phyloP scores from a whole-genome alignment of 352 stramenopile genomes.

The Phytophthora hybrid region DNA sequence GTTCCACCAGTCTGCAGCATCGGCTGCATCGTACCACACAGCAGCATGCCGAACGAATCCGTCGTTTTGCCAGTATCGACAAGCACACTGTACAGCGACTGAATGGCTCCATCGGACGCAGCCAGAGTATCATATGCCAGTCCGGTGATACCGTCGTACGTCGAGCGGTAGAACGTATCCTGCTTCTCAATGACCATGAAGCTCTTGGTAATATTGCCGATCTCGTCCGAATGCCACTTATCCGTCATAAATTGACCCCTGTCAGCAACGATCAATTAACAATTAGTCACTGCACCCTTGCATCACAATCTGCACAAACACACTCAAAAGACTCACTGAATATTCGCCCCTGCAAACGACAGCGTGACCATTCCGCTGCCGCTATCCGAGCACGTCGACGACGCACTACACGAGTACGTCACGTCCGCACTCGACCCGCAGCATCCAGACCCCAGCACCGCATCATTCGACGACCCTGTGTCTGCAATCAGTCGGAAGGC shows the following conservation, averaged over 20 bases:
- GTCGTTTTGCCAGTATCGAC: slow-evolving; percentile 46
- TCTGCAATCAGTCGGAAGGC: slow-evolving; percentile 81
- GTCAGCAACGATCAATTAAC: neutral
- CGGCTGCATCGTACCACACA: slow-evolving; percentile 84
- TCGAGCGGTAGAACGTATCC: slow-evolving; percentile 75
- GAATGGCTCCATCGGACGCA: slow-evolving; percentile 49
- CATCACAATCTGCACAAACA: neutral
- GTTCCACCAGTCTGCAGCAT: slow-evolving; percentile 48
- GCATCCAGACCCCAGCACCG: slow-evolving; percentile 68
- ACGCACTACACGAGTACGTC: slow-evolving; percentile 74
- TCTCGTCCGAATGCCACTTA: slow-evolving; percentile 64
- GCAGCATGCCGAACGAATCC: slow-evolving; percentile 78
- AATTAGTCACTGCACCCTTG: neutral
- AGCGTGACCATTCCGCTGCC: slow-evolving; percentile 44
- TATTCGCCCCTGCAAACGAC: slow-evolving; percentile 69
- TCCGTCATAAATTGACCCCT: slow-evolving; percentile 81
- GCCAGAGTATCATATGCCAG: slow-evolving; percentile 70
- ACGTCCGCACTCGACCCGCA: slow-evolving; percentile 54
- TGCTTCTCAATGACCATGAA: slow-evolving; percentile 84
- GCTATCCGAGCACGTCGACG: slow-evolving; percentile 61
- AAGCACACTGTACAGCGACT: slow-evolving; percentile 70
- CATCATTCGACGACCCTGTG: slow-evolving; percentile 87
- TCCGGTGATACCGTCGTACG: slow-evolving; percentile 84
- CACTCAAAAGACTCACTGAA: slow-evolving; percentile 48
- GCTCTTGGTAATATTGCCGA: slow-evolving; percentile 63